Evolutionary conservation across 1,284 basidiomycete genomes (phyloP).

Genomic region (Ganoderma sinense): DNA sequence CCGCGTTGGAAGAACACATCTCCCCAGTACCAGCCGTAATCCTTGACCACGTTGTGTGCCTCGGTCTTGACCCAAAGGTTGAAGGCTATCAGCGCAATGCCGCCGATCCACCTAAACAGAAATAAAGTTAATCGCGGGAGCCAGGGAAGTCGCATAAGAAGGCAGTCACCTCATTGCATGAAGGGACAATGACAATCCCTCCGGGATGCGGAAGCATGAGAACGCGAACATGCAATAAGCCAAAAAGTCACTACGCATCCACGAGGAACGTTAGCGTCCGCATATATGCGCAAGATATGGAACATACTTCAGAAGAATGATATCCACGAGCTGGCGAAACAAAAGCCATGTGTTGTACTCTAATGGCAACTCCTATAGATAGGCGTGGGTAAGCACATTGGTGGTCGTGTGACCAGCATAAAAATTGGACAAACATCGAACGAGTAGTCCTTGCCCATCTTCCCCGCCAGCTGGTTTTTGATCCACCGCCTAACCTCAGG

Average conservation of each 20-base stretch:
- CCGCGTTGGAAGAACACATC: slow-evolving; percentile 96
- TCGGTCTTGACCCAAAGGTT: slow-evolving; percentile 99
- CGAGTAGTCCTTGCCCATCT: slow-evolving; percentile 95
- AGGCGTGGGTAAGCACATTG: slow-evolving; percentile 22
- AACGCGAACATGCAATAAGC: slow-evolving; percentile 97
- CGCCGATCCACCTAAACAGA: slow-evolving; percentile 80
- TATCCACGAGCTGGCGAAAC: slow-evolving; percentile 92
- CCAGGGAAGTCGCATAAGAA: not conserved
- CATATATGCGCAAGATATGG: slow-evolving; percentile 10
- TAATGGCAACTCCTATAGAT: slow-evolving; percentile 70
- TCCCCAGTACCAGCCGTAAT: slow-evolving; percentile 97
- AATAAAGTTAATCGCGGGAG: slow-evolving; percentile 14
- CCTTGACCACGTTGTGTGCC: slow-evolving; percentile 95
- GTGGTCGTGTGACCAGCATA: slow-evolving; percentile 27
- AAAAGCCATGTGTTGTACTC: slow-evolving; percentile 94
- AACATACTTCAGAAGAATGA: slow-evolving; percentile 92
- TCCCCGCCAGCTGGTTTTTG: slow-evolving; percentile 84
- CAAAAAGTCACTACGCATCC: slow-evolving; percentile 80
- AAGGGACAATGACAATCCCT: slow-evolving; percentile 75
- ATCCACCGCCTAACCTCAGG: slow-evolving; percentile 84
- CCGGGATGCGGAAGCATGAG: slow-evolving; percentile 86
- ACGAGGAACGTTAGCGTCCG: not conserved
- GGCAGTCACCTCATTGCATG: slow-evolving; percentile 76
- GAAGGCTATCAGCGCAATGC: slow-evolving; percentile 88
- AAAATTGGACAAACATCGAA: slow-evolving; percentile 72